Conservation (phyloP, 1,139 yeast genomes). For the Yamadazyma friedrichii region DNA sequence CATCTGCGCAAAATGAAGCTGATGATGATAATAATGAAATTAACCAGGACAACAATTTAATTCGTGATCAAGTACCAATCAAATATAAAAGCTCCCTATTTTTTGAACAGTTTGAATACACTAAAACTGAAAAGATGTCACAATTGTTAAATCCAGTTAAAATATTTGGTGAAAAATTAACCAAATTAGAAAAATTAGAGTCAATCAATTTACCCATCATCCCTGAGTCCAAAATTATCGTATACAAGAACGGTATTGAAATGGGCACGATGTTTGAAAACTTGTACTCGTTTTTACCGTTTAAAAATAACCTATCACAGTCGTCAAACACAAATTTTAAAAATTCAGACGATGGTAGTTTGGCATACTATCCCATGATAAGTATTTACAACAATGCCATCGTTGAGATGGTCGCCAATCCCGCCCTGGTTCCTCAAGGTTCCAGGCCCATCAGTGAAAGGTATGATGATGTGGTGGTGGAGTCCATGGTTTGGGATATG, state of each 20-base stretch:
- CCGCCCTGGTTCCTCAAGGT: constrained; percentile 42
- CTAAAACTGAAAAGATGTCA: constrained; percentile 72
- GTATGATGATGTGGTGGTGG: constrained; percentile 70
- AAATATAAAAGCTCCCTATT: constrained; percentile 74
- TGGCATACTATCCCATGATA: constrained; percentile 91
- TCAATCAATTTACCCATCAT: constrained; percentile 38
- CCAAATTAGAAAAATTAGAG: constrained; percentile 27
- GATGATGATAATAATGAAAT: constrained; percentile 22
- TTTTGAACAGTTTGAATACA: constrained; percentile 86
- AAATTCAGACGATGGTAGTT: constrained; percentile 71
- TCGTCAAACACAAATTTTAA: constrained; percentile 49
- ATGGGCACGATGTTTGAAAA: constrained; percentile 67
- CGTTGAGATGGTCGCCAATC: constrained; percentile 70
- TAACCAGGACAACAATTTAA: constrained; percentile 34
- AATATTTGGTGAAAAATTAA: constrained; percentile 65
- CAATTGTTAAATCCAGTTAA: constrained; percentile 73
- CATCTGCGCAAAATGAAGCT: constrained; percentile 4
- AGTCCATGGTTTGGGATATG: constrained; percentile 80
- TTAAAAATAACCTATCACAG: constrained; percentile 32
- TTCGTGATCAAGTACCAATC: constrained; percentile 86
- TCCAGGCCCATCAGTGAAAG: constrained; percentile 57
- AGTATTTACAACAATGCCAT: constrained; percentile 81
- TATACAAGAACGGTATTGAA: constrained; percentile 75
- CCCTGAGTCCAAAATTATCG: constrained; percentile 56
- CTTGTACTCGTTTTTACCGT: constrained; percentile 73